Conservation (phyloP, 805 yeast species). For the Lipomyces yamadae region DNA sequence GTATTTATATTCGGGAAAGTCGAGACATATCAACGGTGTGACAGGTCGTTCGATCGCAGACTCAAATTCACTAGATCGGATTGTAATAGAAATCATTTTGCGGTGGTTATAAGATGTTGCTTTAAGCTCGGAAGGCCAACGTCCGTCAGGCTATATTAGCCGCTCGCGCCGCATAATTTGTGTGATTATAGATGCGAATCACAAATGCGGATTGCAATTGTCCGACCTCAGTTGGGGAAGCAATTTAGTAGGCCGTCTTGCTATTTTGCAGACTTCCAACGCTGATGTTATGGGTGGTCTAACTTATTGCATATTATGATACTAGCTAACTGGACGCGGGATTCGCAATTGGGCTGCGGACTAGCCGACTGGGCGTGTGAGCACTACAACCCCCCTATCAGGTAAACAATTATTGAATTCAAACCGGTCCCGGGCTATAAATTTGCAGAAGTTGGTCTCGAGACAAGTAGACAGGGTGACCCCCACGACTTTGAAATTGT, state of each 20-base stretch:
- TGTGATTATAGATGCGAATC: neutral
- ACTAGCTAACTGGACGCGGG: too few relatives aligned
- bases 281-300: neutral
- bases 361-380: too few relatives aligned
- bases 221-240: neutral
- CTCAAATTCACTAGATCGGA: neutral
- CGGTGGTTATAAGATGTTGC: neutral
- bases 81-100: neutral
- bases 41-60: too few relatives aligned
- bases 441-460: neutral
- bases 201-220: neutral
- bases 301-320: too few relatives aligned
- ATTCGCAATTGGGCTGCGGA: too few relatives aligned
- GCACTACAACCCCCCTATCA: too few relatives aligned
- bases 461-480: neutral
- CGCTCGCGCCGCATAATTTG: neutral
- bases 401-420: too few relatives aligned
- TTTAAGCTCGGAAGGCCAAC: neutral
- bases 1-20: too few relatives aligned
- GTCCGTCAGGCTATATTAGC: neutral
- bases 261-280: neutral
- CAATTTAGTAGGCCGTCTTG: neutral
- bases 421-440: too few relatives aligned
- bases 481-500: neutral
- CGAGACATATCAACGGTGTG: too few relatives aligned